These are phyloP conservation scores for Fusarium coicis DNA, from an alignment of 2,329 filamentous ascomycete species.

Conservation along the genomic window DNA sequence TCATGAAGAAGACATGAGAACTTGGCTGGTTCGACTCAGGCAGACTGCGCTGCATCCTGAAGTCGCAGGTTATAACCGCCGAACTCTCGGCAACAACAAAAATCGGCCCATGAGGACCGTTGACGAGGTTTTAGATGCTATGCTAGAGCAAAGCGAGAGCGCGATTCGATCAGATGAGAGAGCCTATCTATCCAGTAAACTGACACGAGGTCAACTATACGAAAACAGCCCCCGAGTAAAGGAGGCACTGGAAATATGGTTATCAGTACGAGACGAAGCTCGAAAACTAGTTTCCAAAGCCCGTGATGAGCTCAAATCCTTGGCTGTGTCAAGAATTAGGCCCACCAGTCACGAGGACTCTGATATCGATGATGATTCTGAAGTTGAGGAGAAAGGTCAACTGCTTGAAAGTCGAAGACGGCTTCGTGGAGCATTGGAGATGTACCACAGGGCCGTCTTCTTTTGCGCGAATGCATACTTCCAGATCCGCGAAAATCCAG, in stretches of 20 bases:
- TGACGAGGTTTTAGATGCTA: slow-evolving; percentile 85
- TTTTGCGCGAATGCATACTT: slow-evolving; percentile 86
- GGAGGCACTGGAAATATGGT: slow-evolving; percentile 78
- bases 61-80: slow-evolving; percentile 74
- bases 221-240: slow-evolving; percentile 77
- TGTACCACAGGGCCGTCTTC: slow-evolving; percentile 85
- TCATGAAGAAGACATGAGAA: slow-evolving; percentile 77
- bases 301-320: slow-evolving; percentile 67
- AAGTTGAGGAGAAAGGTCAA: slow-evolving; percentile 52
- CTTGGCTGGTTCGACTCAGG: slow-evolving; percentile 80
- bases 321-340: slow-evolving; percentile 48
- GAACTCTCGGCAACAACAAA: slow-evolving; percentile 69
- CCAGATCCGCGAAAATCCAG: slow-evolving; percentile 79
- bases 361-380: slow-evolving; percentile 47
- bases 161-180: slow-evolving; percentile 76
- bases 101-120: slow-evolving; percentile 81
- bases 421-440: slow-evolving; percentile 78
- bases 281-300: slow-evolving; percentile 69
- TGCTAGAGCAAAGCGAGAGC: slow-evolving; percentile 87
- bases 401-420: slow-evolving; percentile 69
- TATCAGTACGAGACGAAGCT: slow-evolving; percentile 62
- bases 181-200: slow-evolving; percentile 68
- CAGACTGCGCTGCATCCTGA: slow-evolving; percentile 90
- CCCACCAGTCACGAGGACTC: slow-evolving; percentile 9
- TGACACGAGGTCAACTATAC: slow-evolving; percentile 80